Conservation (phyloP, 208 protist genomes). For the Herpetomonas samuelpessoai region DNA sequence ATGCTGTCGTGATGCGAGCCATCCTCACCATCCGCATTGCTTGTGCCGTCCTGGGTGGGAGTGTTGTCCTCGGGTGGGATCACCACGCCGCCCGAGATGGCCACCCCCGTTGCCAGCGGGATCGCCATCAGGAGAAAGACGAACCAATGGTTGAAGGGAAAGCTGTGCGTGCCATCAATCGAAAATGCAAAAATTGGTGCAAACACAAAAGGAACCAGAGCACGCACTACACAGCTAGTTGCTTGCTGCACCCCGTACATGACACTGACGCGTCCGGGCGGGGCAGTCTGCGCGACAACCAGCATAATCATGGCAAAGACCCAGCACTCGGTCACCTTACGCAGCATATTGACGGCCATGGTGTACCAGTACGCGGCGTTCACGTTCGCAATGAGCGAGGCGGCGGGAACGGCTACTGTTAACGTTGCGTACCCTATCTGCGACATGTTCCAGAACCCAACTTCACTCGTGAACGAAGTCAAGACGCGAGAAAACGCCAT, state of each 20-base stretch:
- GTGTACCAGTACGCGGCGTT: slow-evolving; percentile 33
- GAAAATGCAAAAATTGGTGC: slow-evolving; percentile 83
- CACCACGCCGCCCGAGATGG: slow-evolving; percentile 11
- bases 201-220: slow-evolving; percentile 49
- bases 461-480: slow-evolving; percentile 16
- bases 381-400: slow-evolving; percentile 18
- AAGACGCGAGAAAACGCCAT: slow-evolving; percentile 38
- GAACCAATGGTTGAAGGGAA: slow-evolving; percentile 76
- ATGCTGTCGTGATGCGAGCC: neutral
- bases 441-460: slow-evolving; percentile 44
- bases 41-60: neutral
- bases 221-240: slow-evolving; percentile 59
- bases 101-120: slow-evolving; percentile 33
- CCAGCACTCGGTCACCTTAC: slow-evolving; percentile 61
- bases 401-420: slow-evolving; percentile 31
- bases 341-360: slow-evolving; percentile 35
- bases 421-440: slow-evolving; percentile 24
- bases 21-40: neutral
- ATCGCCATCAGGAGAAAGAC: slow-evolving; percentile 55
- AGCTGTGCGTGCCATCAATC: slow-evolving; percentile 25
- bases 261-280: slow-evolving; percentile 42
- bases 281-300: slow-evolving; percentile 54
- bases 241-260: slow-evolving; percentile 83
- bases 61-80: slow-evolving; percentile 11
- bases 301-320: slow-evolving; percentile 59